Percentiles rank a stretch among this genome's conserved stretches.
These are phyloP conservation scores for Fusarium buxicola DNA, from an alignment of 2,329 filamentous ascomycete species.

Conservation along the genomic window DNA sequence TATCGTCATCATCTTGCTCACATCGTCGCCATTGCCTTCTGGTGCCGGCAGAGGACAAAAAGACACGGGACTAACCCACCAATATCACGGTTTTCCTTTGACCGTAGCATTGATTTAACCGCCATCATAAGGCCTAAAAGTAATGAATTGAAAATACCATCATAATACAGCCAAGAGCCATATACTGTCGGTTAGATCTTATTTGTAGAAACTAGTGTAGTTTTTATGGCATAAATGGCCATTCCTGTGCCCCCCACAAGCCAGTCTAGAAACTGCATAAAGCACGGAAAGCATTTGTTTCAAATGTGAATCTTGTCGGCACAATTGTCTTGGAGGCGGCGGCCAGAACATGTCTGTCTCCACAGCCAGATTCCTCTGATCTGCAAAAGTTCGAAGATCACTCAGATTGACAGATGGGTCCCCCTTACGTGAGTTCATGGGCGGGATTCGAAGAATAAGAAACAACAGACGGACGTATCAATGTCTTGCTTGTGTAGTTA, in stretches of 20 bases:
- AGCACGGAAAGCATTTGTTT: constrained; percentile 10
- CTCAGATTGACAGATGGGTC: not conserved
- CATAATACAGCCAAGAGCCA: no score
- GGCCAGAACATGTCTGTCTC: constrained; percentile 22
- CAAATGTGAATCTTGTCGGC: constrained; percentile 6
- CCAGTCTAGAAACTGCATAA: not conserved
- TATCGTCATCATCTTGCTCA: no score
- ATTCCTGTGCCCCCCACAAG: no score
- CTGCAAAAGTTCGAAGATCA: not conserved
- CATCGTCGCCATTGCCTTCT: no score
- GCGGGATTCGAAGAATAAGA: not conserved
- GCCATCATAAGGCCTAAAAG: no score
- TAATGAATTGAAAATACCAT: no score
- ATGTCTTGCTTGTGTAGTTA: not conserved
- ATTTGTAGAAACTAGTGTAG: no score
- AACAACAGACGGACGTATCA: not conserved
- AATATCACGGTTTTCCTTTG: not conserved
- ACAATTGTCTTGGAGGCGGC: constrained; percentile 24
- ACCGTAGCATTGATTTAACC: no score
- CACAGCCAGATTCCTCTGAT: constrained; percentile 16
- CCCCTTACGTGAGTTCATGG: not conserved
- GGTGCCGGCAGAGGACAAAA: no score
- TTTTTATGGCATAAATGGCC: no score
- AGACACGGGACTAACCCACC: not conserved
- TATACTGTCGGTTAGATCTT: no score